A percentile compares a stretch with the other conserved stretches of the same genome.
phyloP scores from a whole-genome alignment of 352 stramenopile genomes.

The Achlya hypogyna region DNA sequence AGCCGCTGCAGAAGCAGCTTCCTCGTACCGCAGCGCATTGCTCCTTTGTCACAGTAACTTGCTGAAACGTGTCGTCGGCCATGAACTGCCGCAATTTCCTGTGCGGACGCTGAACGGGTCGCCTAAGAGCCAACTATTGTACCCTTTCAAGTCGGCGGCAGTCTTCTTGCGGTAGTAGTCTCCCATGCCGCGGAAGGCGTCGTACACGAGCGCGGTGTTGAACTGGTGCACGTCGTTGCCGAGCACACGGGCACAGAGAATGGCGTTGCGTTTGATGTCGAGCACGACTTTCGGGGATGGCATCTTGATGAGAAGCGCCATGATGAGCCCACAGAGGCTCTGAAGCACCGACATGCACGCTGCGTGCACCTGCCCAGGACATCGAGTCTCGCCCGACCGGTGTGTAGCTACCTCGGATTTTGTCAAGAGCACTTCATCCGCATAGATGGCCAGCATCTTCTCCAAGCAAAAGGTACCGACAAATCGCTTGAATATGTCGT shows the following conservation, averaged over 20 bases:
- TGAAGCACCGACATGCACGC: constrained; percentile 74
- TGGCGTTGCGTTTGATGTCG: constrained; percentile 53
- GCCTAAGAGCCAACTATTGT: not conserved
- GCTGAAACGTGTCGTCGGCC: constrained; percentile 58
- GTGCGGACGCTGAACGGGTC: not conserved
- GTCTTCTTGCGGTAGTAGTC: constrained; percentile 50
- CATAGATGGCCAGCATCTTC: constrained; percentile 61
- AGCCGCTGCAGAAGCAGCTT: not conserved
- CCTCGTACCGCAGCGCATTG: constrained; percentile 32
- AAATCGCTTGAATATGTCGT: constrained; percentile 75
- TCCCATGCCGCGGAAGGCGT: constrained; percentile 54
- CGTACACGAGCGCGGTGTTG: constrained; percentile 49
- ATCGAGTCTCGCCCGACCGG: not conserved
- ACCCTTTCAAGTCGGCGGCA: constrained; percentile 56
- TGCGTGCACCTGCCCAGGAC: constrained; percentile 36
- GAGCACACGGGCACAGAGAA: constrained; percentile 47
- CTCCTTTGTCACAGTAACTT: constrained; percentile 36
- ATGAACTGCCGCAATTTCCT: constrained; percentile 60
- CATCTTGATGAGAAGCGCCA: constrained; percentile 49
- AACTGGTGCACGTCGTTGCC: constrained; percentile 70
- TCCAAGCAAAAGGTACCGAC: constrained; percentile 66
- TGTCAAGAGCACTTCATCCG: constrained; percentile 52
- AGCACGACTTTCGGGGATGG: constrained; percentile 45
- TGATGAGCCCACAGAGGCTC: constrained; percentile 59
- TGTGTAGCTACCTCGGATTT: constrained; percentile 32